phyloP scores from a whole-genome alignment of 2,329 filamentous ascomycete species.

The Pseudovirgaria hyperparasitica region DNA sequence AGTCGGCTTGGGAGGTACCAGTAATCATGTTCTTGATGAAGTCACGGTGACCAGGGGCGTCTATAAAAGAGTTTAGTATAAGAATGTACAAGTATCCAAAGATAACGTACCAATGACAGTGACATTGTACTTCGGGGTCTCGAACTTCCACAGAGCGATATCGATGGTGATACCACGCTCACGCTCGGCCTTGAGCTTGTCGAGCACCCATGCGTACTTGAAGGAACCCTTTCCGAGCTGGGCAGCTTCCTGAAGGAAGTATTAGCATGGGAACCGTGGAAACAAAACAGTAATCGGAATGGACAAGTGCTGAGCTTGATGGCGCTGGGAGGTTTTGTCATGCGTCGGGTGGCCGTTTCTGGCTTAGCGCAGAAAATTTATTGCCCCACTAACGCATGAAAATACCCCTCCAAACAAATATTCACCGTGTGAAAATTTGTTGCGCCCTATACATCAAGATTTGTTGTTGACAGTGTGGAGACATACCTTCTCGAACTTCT shows the following conservation, averaged over 20 bases:
- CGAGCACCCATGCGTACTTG: slow-evolving; percentile 99
- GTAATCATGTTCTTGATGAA: slow-evolving; percentile 99
- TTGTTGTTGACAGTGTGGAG: no score
- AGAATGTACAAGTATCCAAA: slow-evolving; percentile 5
- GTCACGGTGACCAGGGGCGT: slow-evolving; percentile 99
- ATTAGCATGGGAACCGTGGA: slow-evolving; percentile 21
- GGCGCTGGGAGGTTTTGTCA: slow-evolving; percentile 1
- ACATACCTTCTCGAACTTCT: slow-evolving; percentile 99
- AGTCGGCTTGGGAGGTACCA: slow-evolving; percentile 99
- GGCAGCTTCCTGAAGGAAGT: slow-evolving; percentile 68
- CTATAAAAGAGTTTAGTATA: slow-evolving; percentile 28
- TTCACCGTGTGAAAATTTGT: no score
- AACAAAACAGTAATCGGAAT: slow-evolving; percentile 3
- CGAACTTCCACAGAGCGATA: slow-evolving; percentile 99
- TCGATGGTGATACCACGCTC: slow-evolving; percentile 99
- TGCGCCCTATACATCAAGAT: no score
- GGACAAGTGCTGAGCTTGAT: slow-evolving; percentile 2
- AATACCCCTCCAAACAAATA: slow-evolving; percentile 24
- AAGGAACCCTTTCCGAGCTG: slow-evolving; percentile 99
- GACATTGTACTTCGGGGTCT: slow-evolving; percentile 95
- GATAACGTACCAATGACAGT: slow-evolving; percentile 71
- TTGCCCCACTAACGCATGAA: slow-evolving; percentile 24
- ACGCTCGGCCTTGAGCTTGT: slow-evolving; percentile 99
- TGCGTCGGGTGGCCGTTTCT: slow-evolving; percentile 21
- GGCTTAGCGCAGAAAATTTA: slow-evolving; percentile 24